A percentile compares a stretch with the other conserved stretches of the same genome.
Evolutionary conservation across 192 early-diverging fungal genomes (phyloP).

Genomic region (Entomortierella lignicola): DNA sequence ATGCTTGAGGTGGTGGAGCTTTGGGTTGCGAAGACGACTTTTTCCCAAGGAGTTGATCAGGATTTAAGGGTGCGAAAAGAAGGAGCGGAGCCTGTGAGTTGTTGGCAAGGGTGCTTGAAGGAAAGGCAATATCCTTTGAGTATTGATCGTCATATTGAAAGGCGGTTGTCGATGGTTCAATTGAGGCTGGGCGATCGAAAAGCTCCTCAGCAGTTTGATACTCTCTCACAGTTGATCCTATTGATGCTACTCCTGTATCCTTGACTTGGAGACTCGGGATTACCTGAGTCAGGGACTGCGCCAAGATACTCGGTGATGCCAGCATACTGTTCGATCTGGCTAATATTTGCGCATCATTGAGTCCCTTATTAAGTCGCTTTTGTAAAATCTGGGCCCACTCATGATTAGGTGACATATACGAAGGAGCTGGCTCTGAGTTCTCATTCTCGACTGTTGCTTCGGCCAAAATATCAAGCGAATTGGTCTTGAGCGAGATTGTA

Average conservation of each 20-base stretch:
- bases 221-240: conserved; percentile 13
- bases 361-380: conserved; percentile 36
- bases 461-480: not conserved
- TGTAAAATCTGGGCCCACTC: conserved; percentile 48
- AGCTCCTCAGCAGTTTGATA: conserved; percentile 53
- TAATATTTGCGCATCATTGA: conserved; percentile 40
- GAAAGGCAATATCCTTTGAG: conserved; percentile 30
- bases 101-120: conserved; percentile 24
- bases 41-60: conserved; percentile 32
- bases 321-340: conserved; percentile 51
- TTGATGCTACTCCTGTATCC: conserved; percentile 24
- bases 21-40: conserved; percentile 18
- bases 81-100: conserved; percentile 18
- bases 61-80: conserved; percentile 45
- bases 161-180: conserved; percentile 19
- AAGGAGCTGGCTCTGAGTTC: conserved; percentile 13
- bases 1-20: conserved; percentile 22
- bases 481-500: not conserved
- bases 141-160: conserved; percentile 22
- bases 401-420: conserved; percentile 45
- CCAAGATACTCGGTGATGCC: conserved; percentile 49
- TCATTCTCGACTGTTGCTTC: not conserved
- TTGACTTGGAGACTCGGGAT: conserved; percentile 52
- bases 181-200: conserved; percentile 44
- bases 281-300: conserved; percentile 42